These are phyloP conservation scores for Lasiodiplodia sp. DNA, from an alignment of 2,329 filamentous ascomycete genomes.

Conservation along the genomic window DNA sequence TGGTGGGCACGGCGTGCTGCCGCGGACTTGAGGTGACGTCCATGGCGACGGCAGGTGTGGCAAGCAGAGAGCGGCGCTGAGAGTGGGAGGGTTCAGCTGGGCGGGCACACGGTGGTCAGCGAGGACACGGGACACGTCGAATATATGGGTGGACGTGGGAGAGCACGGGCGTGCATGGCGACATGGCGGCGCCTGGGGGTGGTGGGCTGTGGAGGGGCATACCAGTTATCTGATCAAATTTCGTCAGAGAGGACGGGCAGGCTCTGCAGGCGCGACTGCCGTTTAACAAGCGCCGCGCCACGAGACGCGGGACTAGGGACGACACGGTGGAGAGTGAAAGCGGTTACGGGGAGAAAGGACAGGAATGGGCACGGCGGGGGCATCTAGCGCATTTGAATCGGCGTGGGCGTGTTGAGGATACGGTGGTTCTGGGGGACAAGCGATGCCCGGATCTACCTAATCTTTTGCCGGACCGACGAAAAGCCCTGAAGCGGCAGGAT, in stretches of 20 bases:
- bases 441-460: slow-evolving; percentile 5
- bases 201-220: slow-evolving; percentile 16
- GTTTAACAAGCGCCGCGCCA: slow-evolving; percentile 27
- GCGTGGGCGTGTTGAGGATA: slow-evolving; percentile 24
- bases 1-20: slow-evolving; percentile 50
- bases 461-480: slow-evolving; percentile 11
- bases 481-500: not conserved
- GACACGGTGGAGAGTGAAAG: slow-evolving; percentile 25
- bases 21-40: slow-evolving; percentile 36
- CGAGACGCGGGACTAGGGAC: slow-evolving; percentile 23
- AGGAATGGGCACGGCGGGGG: not conserved
- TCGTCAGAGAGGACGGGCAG: slow-evolving; percentile 20
- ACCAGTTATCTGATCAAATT: slow-evolving; percentile 30
- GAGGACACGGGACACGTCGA: not conserved
- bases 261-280: slow-evolving; percentile 23
- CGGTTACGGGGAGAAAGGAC: not conserved
- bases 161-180: slow-evolving; percentile 1
- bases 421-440: slow-evolving; percentile 6
- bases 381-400: slow-evolving; percentile 26
- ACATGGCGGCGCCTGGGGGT: not conserved
- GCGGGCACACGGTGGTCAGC: slow-evolving; percentile 13
- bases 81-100: slow-evolving; percentile 13
- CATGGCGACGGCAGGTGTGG: slow-evolving; percentile 35
- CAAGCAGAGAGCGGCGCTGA: slow-evolving; percentile 29
- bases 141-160: slow-evolving; percentile 10